Evolutionary conservation across 2,329 filamentous ascomycete species (phyloP).

Genomic region (Metarhizium album): DNA sequence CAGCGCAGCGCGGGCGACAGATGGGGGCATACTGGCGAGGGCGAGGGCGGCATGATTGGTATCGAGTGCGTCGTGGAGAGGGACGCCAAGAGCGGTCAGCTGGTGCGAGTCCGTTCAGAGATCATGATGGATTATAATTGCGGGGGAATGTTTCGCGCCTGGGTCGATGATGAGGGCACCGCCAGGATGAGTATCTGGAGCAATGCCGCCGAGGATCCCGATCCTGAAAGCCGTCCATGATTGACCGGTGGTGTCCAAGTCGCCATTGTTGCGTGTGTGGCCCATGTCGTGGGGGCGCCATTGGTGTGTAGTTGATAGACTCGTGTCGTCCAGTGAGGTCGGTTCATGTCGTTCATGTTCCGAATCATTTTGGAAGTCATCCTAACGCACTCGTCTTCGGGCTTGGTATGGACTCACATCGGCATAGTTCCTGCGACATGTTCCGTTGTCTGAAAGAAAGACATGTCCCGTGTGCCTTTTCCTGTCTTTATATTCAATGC

Average conservation of each 20-base stretch:
- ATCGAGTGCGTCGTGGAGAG: conserved; percentile 49
- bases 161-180: conserved; percentile 52
- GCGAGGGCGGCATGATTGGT: conserved; percentile 77
- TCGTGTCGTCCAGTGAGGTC: no score
- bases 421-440: not conserved
- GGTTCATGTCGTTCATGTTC: no score
- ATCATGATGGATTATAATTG: conserved; percentile 76
- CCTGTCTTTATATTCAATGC: not conserved
- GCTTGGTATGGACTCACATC: not conserved
- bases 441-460: not conserved
- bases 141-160: conserved; percentile 79
- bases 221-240: conserved; percentile 5
- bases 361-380: not conserved
- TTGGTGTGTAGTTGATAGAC: no score
- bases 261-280: not conserved
- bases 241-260: not conserved
- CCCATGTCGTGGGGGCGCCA: not conserved
- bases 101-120: conserved; percentile 31
- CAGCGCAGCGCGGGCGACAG: conserved; percentile 62
- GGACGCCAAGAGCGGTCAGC: conserved; percentile 28
- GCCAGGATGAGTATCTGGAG: conserved; percentile 38
- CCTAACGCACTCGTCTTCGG: not conserved
- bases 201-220: conserved; percentile 18
- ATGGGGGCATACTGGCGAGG: conserved; percentile 66
- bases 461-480: not conserved